These are phyloP conservation scores for Coemansia sp. DNA, from an alignment of 192 early-diverging fungal species.

Conservation along the genomic window DNA sequence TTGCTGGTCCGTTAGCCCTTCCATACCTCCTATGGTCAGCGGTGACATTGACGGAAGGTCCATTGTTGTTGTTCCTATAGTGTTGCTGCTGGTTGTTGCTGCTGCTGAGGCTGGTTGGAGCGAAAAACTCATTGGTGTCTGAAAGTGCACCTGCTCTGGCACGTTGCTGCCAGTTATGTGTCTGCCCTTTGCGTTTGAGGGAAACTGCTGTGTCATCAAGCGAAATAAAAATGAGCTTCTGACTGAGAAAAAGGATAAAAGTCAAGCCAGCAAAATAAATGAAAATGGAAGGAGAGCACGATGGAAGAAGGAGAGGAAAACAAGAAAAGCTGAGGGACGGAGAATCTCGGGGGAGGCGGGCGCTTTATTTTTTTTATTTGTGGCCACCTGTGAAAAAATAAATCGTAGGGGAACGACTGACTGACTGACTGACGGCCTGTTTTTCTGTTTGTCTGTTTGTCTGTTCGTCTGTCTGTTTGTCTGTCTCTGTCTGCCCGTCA, in stretches of 20 bases:
- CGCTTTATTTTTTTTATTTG: no score
- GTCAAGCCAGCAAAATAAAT: not conserved
- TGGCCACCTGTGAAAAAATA: no score
- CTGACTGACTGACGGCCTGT: no score
- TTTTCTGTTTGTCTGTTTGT: no score
- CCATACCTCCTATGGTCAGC: constrained; percentile 20
- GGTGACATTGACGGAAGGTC: constrained; percentile 19
- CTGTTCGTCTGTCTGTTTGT: no score
- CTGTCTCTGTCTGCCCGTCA: no score
- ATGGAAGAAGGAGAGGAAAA: not conserved
- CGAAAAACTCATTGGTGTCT: not conserved
- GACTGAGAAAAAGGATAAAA: not conserved
- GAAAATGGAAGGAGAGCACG: not conserved
- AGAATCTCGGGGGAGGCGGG: no score
- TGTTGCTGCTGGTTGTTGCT: not conserved
- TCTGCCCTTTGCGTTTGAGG: not conserved
- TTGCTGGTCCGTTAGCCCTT: constrained; percentile 34
- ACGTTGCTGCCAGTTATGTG: not conserved
- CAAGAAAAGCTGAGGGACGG: not conserved
- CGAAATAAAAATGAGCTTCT: not conserved
- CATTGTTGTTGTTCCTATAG: not conserved
- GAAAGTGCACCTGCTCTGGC: not conserved
- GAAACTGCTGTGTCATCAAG: not conserved
- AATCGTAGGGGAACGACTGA: no score
- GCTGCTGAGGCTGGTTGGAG: not conserved